Conservation (phyloP, 768 basidiomycete genomes). For the Rhodotorula diobovata region DNA sequence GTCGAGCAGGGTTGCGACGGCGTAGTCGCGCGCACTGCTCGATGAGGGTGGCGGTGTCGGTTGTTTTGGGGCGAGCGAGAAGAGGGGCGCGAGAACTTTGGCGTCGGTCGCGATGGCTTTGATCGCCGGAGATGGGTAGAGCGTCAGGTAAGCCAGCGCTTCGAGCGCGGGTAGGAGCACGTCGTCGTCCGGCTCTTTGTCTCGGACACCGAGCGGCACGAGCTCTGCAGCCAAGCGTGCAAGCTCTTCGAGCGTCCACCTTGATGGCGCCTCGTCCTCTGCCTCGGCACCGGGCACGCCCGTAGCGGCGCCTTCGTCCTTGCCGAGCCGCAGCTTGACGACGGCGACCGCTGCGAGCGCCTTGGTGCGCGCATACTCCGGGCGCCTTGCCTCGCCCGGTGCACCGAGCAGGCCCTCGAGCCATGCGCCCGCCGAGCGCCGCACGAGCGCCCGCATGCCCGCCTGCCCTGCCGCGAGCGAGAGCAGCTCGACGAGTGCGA, state of each 20-base stretch:
- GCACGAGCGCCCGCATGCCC: constrained; percentile 61
- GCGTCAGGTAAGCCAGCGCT: constrained; percentile 76
- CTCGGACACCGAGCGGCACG: neutral
- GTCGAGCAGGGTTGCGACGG: constrained; percentile 66
- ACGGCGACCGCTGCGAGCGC: constrained; percentile 68
- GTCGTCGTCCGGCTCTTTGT: constrained; percentile 45
- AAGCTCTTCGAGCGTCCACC: constrained; percentile 56
- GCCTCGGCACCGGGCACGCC: constrained; percentile 27
- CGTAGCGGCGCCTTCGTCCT: constrained; percentile 12
- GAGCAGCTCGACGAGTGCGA: constrained; percentile 67
- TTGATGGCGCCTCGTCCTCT: constrained; percentile 53
- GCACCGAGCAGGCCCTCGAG: constrained; percentile 59
- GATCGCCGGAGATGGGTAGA: constrained; percentile 64
- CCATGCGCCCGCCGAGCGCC: constrained; percentile 62
- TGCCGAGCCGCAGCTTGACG: constrained; percentile 65
- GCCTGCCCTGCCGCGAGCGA: constrained; percentile 73
- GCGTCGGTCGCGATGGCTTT: constrained; percentile 49
- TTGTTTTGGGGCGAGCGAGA: constrained; percentile 55
- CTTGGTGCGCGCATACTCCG: constrained; percentile 45
- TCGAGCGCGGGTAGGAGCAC: constrained; percentile 68
- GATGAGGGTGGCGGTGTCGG: constrained; percentile 32
- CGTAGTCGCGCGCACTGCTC: constrained; percentile 53
- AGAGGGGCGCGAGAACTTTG: constrained; percentile 54
- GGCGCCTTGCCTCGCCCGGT: constrained; percentile 32
- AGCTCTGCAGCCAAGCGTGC: constrained; percentile 50